These are phyloP conservation scores for Scalesia atractyloides DNA, from an alignment of 129 eudicot species.

Conservation along the genomic window DNA sequence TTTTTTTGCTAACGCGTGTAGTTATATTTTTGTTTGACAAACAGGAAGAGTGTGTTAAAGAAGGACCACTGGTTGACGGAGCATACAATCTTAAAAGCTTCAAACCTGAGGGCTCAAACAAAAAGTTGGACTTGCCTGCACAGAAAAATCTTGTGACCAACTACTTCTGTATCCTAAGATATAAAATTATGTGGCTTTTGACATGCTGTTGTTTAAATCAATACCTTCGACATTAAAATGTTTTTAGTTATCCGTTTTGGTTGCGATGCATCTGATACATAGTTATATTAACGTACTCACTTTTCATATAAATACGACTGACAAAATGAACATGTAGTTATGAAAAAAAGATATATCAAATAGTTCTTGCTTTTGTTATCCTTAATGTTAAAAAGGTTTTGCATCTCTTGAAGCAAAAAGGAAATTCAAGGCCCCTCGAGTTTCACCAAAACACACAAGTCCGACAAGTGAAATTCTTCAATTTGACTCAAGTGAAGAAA, in stretches of 20 bases:
- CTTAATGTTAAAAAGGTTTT: constrained; percentile 71
- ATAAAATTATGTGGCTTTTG: constrained; percentile 16
- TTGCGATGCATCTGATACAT: neutral
- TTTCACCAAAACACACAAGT: constrained; percentile 51
- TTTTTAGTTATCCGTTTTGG: neutral
- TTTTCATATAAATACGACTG: neutral
- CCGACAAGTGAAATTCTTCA: constrained; percentile 27
- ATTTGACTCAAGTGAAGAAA: constrained; percentile 31
- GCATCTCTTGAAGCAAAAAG: constrained; percentile 95
- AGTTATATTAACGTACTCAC: neutral
- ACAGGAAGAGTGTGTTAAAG: constrained; percentile 51
- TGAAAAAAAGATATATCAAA: constrained; percentile 1
- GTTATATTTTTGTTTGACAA: constrained; percentile 24
- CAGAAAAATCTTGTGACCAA: constrained; percentile 88
- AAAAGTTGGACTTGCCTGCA: constrained; percentile 81
- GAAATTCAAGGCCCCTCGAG: constrained; percentile 76
- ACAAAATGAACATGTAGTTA: neutral
- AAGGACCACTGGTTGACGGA: constrained; percentile 29
- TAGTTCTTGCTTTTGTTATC: constrained; percentile 15
- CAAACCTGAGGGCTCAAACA: constrained; percentile 54
- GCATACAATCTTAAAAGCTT: constrained; percentile 51
- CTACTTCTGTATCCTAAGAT: constrained; percentile 89
- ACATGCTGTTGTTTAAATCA: constrained; percentile 7
- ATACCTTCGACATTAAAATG: neutral
- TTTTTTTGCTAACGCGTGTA: neutral